These are phyloP conservation scores for Didymella pinodella DNA, from an alignment of 2,329 filamentous ascomycete species.

Conservation along the genomic window DNA sequence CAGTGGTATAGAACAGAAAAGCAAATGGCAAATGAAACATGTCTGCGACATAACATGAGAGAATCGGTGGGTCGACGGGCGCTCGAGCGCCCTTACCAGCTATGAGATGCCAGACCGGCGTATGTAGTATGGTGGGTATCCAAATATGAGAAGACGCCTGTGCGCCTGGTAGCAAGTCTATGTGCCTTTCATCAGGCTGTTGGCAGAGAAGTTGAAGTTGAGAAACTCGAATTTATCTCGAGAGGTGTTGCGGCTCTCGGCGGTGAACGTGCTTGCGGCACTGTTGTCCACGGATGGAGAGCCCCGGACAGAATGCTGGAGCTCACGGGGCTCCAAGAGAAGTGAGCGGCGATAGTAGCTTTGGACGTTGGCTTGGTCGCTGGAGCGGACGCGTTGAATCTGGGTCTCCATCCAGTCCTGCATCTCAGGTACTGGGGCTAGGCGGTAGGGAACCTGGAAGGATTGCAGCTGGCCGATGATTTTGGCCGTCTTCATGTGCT, in stretches of 20 bases:
- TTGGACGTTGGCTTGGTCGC: slow-evolving; percentile 68
- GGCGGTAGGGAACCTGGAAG: slow-evolving; percentile 91
- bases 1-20: slow-evolving; percentile 49
- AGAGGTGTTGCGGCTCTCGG: slow-evolving; percentile 41
- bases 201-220: slow-evolving; percentile 48
- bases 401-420: slow-evolving; percentile 92
- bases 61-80: slow-evolving; percentile 16
- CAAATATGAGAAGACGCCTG: slow-evolving; percentile 31
- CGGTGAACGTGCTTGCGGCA: slow-evolving; percentile 35
- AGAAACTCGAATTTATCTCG: slow-evolving; percentile 51
- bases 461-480: slow-evolving; percentile 95
- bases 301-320: slow-evolving; percentile 37
- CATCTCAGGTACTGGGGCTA: slow-evolving; percentile 83
- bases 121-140: slow-evolving; percentile 16
- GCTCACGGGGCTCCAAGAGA: slow-evolving; percentile 78
- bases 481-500: slow-evolving; percentile 91
- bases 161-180: slow-evolving; percentile 35
- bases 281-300: slow-evolving; percentile 40
- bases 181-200: slow-evolving; percentile 42
- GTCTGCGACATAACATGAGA: slow-evolving; percentile 32
- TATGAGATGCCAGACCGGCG: slow-evolving; percentile 12
- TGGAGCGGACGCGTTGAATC: slow-evolving; percentile 75
- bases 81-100: slow-evolving; percentile 25
- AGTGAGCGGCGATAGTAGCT: slow-evolving; percentile 84
- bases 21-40: slow-evolving; percentile 37